Conservation (phyloP, 108 stramenopile species). For the Seminavis robusta region DNA sequence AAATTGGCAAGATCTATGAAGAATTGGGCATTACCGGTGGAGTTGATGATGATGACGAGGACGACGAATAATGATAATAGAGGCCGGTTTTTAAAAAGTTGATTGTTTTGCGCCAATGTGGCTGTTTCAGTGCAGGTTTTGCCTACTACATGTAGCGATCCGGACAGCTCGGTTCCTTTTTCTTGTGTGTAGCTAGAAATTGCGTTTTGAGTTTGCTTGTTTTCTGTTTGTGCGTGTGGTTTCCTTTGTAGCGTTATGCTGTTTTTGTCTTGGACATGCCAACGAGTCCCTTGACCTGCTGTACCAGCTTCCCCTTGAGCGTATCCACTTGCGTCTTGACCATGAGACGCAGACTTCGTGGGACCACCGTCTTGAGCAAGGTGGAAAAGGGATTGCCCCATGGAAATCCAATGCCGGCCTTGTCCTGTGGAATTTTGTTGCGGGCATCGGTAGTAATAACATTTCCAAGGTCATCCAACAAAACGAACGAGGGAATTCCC, state of each 20-base stretch:
- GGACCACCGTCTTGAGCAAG: slow-evolving; percentile 59
- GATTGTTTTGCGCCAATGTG: too few relatives aligned
- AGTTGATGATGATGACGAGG: slow-evolving; percentile 7
- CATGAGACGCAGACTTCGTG: slow-evolving; percentile 69
- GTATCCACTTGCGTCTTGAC: slow-evolving; percentile 55
- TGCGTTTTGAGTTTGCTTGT: too few relatives aligned
- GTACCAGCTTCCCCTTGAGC: slow-evolving; percentile 26
- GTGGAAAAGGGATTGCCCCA: slow-evolving; percentile 78
- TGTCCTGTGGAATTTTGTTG: slow-evolving; percentile 80
- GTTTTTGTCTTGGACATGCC: too few relatives aligned
- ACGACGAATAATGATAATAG: too few relatives aligned
- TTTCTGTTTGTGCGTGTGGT: too few relatives aligned
- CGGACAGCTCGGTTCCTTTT: too few relatives aligned
- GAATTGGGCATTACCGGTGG: slow-evolving; percentile 36
- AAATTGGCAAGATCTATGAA: slow-evolving; percentile 46
- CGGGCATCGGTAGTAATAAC: slow-evolving; percentile 79
- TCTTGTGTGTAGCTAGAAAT: too few relatives aligned
- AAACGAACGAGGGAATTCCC: slow-evolving; percentile 73
- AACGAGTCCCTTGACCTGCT: slow-evolving; percentile 21
- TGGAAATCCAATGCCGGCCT: slow-evolving; percentile 86
- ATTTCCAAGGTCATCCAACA: slow-evolving; percentile 87
- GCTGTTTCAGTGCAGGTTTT: too few relatives aligned
- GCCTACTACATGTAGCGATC: too few relatives aligned
- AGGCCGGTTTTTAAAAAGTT: too few relatives aligned
- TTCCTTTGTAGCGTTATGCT: too few relatives aligned